Percentiles rank a stretch among this genome's conserved stretches.
Evolutionary conservation across 2,329 filamentous ascomycete species (phyloP).

Genomic region (Coniochaeta sp.): DNA sequence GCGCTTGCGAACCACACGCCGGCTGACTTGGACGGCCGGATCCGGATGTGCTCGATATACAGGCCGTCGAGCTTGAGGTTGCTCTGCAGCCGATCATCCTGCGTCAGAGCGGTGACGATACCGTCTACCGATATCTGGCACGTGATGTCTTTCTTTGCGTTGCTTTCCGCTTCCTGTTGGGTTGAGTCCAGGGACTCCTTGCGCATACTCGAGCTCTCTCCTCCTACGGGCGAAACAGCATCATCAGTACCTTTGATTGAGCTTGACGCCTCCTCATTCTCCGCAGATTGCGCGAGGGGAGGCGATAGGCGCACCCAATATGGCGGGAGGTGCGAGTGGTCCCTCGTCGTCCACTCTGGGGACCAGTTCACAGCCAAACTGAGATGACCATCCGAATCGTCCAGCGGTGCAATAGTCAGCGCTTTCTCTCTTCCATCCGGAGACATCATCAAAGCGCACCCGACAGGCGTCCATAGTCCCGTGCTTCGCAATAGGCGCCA

Average conservation of each 20-base stretch:
- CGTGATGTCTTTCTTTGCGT: slow-evolving; percentile 24
- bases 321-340: slow-evolving; percentile 44
- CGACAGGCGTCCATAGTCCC: slow-evolving; percentile 53
- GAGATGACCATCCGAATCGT: slow-evolving; percentile 54
- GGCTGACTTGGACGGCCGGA: slow-evolving; percentile 22
- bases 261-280: background rate
- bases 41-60: slow-evolving; percentile 38
- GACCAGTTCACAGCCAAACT: slow-evolving; percentile 51
- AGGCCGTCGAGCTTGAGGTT: slow-evolving; percentile 26
- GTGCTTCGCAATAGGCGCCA: slow-evolving; percentile 49
- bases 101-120: slow-evolving; percentile 34
- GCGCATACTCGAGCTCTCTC: slow-evolving; percentile 10
- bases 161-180: slow-evolving; percentile 19
- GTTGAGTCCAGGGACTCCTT: slow-evolving; percentile 27
- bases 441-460: slow-evolving; percentile 47
- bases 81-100: slow-evolving; percentile 21
- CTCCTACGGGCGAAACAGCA: background rate
- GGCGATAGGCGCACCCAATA: slow-evolving; percentile 50
- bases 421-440: slow-evolving; percentile 41
- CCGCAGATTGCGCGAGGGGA: slow-evolving; percentile 5
- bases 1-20: slow-evolving; percentile 51
- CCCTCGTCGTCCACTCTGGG: slow-evolving; percentile 43
- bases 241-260: background rate
- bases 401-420: slow-evolving; percentile 44
- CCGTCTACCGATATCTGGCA: slow-evolving; percentile 43